Evolutionary conservation across 1,139 yeast species (phyloP).

Genomic region (Lodderomyces elongisporus): DNA sequence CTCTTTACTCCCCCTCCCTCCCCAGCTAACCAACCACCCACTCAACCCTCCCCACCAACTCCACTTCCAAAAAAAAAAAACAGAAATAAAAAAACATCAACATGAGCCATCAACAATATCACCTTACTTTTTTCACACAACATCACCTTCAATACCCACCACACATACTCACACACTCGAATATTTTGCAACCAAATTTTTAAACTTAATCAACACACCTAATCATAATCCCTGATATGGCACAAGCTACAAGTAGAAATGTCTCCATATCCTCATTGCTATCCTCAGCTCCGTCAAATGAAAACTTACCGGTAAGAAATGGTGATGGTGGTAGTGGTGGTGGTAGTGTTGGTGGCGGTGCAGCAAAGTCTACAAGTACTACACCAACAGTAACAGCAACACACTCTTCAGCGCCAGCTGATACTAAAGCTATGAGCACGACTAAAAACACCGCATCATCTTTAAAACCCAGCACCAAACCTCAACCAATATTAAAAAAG

Average conservation of each 20-base stretch:
- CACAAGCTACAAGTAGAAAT: slow-evolving; percentile 3
- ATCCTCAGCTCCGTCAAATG: slow-evolving; percentile 2
- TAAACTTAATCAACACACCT: no score
- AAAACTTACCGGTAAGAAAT: no score
- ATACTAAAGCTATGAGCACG: not conserved
- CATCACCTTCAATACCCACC: not conserved
- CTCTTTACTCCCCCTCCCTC: no score
- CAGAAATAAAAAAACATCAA: not conserved
- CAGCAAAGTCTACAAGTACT: no score
- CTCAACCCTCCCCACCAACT: not conserved
- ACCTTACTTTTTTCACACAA: not conserved
- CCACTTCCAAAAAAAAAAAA: not conserved
- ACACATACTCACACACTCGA: no score
- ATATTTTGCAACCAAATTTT: not conserved
- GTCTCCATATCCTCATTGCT: slow-evolving; percentile 21
- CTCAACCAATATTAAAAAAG: not conserved
- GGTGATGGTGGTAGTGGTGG: no score
- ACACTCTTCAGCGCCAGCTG: no score
- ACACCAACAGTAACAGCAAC: slow-evolving; percentile 1
- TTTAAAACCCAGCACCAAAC: not conserved
- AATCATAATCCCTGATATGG: slow-evolving; percentile 2
- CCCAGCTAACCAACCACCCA: not conserved
- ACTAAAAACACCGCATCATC: not conserved
- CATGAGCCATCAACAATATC: no score
- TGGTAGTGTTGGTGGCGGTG: no score